Evolutionary conservation across 768 basidiomycete genomes (phyloP), one percentile per base, ranked within the genome.

Genomic region (Lactarius quietus): DNA sequence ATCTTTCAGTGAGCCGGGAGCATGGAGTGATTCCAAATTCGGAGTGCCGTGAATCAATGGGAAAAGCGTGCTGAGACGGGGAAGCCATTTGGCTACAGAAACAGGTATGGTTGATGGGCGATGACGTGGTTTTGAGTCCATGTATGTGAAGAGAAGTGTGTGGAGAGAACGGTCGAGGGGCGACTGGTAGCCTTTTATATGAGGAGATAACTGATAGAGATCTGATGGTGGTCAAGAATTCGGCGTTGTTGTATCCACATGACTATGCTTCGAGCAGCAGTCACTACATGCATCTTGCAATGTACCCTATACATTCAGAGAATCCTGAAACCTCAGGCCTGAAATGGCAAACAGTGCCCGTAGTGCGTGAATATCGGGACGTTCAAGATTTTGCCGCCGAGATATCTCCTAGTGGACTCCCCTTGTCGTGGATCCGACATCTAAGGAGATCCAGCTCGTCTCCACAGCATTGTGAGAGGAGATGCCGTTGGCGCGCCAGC

Each of bases 41-140:
- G 51, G n/a, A 20, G 39, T 6, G 29, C 8, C 35, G 3, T 38
- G 60, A 14, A 5, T 61, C 33, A 20, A 53, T 12, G 55, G 20
- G 51, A 53, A 35, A 41, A 61, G 3, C 2, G 15, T 35, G 26
- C 38, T 48, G 43, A 57, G 53, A 15, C 52, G 28, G 28, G 61
- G 65, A 36, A 66, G 51, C 67, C 60, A 59, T 33, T 55, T 68
- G 39, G 28, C 20, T 17, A 57, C 28, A n/a, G 60, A 56, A 38
- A 8, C 14, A 18, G 64, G 39, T 20, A 36, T 45, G 15, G 53
- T 38, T 12, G 57, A 55, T 3, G 54, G 38, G 28, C 15, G 56
- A n/a, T 8, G 26, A 26, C 9, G 51, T 6, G 12, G 57, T 53
- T 28, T 29, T 12, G 65, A 38, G n/a, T 62, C 48, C 51, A 62